Base-by-base conservation (phyloP, 768 basidiomycete species). In the Asterophora lycoperdoides region DNA sequence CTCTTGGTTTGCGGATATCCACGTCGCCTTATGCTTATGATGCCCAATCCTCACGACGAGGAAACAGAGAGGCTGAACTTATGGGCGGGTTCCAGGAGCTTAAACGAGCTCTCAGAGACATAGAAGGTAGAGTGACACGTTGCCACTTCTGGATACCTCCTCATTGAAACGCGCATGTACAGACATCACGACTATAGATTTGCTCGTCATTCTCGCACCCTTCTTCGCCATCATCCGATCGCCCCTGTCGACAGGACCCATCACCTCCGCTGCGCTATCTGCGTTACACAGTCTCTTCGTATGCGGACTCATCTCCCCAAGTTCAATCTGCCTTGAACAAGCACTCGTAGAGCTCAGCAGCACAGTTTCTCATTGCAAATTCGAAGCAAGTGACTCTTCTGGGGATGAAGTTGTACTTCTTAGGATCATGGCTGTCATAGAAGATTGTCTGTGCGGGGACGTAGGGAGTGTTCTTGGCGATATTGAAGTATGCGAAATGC, bases 361-460 rank as follows among this genome's bases (percentile, higher is more conserved):
- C 51, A 84, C 95, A 0, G 81, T 94, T 10, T 92, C 95, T 5
- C 91, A 92, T 61, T 97, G 95, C 77, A 93, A 95, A 69, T 99
- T 99, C 61, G 95, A 98, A 68, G 90, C 91, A 4, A 95, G 90
- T 60, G 93, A 97, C 63, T 91, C 91, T 1, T 92, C 93, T n/a
- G 89, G 92, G 5, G 96, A 99, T 67, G 96, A 99, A 65, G 89
- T 96, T 7, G 94, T 97, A 8, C 74, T 98, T 6, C 77, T 95
- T 55, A 89, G 84, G 65, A 93, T 98, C 51, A 81, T 98, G 75
- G 79, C 84, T 7, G 84, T 98, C 14, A 93, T 95, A 44, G 82
- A 90, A 53, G 83, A 89, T 55, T 86, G 88, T 58, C 74, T 96
- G 54, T 84, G 85, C 55, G 76, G 82, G 44, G 70, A 67, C 48